Evolutionary conservation across 805 yeast species (phyloP).

Genomic region (Pichia manshurica): DNA sequence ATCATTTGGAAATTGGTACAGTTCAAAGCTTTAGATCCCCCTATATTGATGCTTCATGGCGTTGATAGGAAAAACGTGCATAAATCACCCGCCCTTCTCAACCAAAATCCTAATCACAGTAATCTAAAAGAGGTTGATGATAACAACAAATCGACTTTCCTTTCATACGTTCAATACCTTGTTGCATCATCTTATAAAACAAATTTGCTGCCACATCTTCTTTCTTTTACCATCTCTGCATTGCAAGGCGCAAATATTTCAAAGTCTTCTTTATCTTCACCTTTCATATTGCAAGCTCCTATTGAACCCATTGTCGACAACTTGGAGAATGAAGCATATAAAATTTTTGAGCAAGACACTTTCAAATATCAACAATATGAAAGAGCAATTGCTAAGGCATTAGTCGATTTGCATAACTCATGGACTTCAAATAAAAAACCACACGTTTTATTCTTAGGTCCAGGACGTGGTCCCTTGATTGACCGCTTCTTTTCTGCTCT

Average conservation of each 20-base stretch:
- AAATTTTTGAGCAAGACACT: slow-evolving; percentile 63
- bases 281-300: slow-evolving; percentile 40
- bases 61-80: slow-evolving; percentile 32
- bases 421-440: background rate
- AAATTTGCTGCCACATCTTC: slow-evolving; percentile 26
- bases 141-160: slow-evolving; percentile 20
- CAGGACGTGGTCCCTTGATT: slow-evolving; percentile 83
- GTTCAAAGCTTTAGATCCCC: slow-evolving; percentile 36
- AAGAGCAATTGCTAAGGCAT: slow-evolving; percentile 53
- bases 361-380: slow-evolving; percentile 67
- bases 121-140: slow-evolving; percentile 1
- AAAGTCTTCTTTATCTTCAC: slow-evolving; percentile 13
- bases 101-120: background rate
- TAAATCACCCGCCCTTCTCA: no score
- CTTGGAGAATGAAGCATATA: slow-evolving; percentile 56
- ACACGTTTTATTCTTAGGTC: slow-evolving; percentile 63
- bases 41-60: slow-evolving; percentile 48
- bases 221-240: slow-evolving; percentile 23
- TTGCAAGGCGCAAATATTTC: slow-evolving; percentile 15
- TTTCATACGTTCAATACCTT: slow-evolving; percentile 28
- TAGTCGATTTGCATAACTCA: slow-evolving; percentile 31
- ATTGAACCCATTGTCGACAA: slow-evolving; percentile 63
- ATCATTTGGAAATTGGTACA: slow-evolving; percentile 40
- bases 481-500: slow-evolving; percentile 45
- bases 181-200: slow-evolving; percentile 17